phyloP scores from a whole-genome alignment of 2,329 filamentous ascomycete species.

The Claviceps maximensis region DNA sequence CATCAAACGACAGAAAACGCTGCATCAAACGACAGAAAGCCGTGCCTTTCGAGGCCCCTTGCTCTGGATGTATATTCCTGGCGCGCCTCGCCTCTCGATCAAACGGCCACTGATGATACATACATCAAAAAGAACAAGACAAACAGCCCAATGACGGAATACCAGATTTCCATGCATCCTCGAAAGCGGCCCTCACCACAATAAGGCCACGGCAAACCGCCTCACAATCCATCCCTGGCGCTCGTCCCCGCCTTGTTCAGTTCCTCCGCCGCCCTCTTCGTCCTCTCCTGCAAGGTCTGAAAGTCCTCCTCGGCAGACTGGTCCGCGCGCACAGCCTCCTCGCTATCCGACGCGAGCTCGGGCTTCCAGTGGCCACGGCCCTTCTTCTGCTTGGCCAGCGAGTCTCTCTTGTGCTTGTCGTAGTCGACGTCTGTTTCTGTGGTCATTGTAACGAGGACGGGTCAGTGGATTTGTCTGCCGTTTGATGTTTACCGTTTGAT shows the following conservation, averaged over 20 bases:
- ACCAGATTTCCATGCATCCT: too few relatives aligned
- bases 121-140: too few relatives aligned
- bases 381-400: constrained; percentile 51
- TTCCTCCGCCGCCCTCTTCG: constrained; percentile 37
- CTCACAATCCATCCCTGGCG: constrained; percentile 29
- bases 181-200: too few relatives aligned
- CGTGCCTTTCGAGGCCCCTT: too few relatives aligned
- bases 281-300: constrained; percentile 43
- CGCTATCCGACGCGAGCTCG: constrained; percentile 64
- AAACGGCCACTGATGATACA: too few relatives aligned
- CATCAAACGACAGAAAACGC: too few relatives aligned
- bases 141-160: too few relatives aligned
- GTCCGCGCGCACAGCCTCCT: constrained; percentile 63
- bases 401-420: constrained; percentile 48
- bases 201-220: neutral
- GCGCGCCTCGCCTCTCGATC: too few relatives aligned
- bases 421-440: constrained; percentile 27
- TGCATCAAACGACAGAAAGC: too few relatives aligned
- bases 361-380: constrained; percentile 66
- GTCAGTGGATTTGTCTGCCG: neutral
- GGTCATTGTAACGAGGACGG: neutral
- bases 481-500: neutral
- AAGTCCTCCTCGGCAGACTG: constrained; percentile 28
- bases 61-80: too few relatives aligned
- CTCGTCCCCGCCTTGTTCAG: constrained; percentile 34